A percentile compares a stretch with the other conserved stretches of the same genome.
These are phyloP conservation scores for Metschnikowia corniflorae DNA, from an alignment of 805 yeast genomes.

Conservation along the genomic window DNA sequence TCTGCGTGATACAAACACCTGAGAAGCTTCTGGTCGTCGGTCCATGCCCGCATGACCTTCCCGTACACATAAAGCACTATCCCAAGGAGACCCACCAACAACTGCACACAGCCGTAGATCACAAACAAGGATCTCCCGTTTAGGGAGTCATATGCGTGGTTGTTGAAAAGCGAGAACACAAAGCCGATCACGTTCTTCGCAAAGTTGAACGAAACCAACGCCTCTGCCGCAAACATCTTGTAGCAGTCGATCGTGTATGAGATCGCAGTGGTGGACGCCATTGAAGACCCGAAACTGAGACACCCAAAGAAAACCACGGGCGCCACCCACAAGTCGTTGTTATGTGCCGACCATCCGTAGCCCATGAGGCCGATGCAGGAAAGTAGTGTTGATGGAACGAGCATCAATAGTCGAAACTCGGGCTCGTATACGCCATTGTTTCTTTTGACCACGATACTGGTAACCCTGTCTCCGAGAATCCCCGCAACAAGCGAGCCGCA, in stretches of 20 bases:
- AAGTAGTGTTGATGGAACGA: conserved; percentile 44
- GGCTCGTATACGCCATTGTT: conserved; percentile 61
- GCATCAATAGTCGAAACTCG: conserved; percentile 55
- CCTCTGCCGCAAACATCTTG: conserved; percentile 54
- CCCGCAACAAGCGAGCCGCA: conserved; percentile 57
- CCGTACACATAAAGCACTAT: conserved; percentile 55
- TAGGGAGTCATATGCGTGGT: conserved; percentile 35
- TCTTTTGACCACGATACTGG: conserved; percentile 38
- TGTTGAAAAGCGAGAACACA: conserved; percentile 54
- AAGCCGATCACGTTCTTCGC: conserved; percentile 55
- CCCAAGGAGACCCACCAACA: conserved; percentile 45
- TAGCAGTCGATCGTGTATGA: conserved; percentile 58
- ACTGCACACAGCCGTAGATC: conserved; percentile 50
- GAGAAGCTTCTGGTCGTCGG: conserved; percentile 45
- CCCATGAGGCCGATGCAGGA: conserved; percentile 55
- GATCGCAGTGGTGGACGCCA: conserved; percentile 60
- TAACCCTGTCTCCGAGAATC: conserved; percentile 45
- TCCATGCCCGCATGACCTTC: conserved; percentile 47
- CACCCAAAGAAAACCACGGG: conserved; percentile 56
- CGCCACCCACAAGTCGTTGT: conserved; percentile 50
- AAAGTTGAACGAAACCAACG: conserved; percentile 54
- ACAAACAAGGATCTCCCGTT: conserved; percentile 49
- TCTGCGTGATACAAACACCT: conserved; percentile 27
- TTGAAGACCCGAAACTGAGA: conserved; percentile 56
- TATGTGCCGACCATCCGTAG: conserved; percentile 56